Evolutionary conservation across 163 green algal genomes (phyloP).

Genomic region (Prototheca wickerhamii): DNA sequence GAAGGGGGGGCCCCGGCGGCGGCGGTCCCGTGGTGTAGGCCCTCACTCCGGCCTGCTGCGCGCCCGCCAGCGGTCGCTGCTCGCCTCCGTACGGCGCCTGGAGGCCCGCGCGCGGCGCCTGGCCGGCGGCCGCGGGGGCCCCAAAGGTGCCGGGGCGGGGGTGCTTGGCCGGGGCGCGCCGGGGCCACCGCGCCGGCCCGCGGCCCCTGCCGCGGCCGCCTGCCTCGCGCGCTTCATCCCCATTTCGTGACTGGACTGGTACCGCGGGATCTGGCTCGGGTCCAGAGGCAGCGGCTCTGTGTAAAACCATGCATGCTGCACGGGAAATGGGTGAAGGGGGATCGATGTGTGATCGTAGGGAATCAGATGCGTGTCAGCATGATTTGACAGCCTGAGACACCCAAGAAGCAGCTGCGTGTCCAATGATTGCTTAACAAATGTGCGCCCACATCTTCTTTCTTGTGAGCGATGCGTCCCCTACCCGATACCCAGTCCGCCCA

Average conservation of each 20-base stretch:
- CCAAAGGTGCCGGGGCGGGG: not conserved
- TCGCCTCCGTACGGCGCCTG: no score
- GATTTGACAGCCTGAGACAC: no score
- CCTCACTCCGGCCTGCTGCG: not conserved
- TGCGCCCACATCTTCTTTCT: no score
- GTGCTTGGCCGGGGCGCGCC: not conserved
- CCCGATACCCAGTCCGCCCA: not conserved
- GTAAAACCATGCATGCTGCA: conserved; percentile 54
- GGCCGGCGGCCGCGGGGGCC: no score
- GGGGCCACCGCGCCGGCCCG: not conserved
- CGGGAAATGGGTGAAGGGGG: not conserved
- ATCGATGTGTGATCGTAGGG: conserved; percentile 3
- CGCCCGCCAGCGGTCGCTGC: no score
- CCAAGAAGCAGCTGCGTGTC: no score
- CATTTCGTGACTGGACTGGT: conserved; percentile 61
- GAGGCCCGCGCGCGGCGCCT: no score
- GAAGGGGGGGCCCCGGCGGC: no score
- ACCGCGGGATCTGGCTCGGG: conserved; percentile 52
- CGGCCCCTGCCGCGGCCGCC: conserved; percentile 34
- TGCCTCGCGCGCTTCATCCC: conserved; percentile 51
- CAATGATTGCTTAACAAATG: no score
- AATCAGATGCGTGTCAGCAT: no score
- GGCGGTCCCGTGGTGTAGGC: not conserved
- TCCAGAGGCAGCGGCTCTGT: conserved; percentile 33
- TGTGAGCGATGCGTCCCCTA: no score